Base-by-base conservation (phyloP, 1,284 basidiomycete species). In the Ganoderma sinense region DNA sequence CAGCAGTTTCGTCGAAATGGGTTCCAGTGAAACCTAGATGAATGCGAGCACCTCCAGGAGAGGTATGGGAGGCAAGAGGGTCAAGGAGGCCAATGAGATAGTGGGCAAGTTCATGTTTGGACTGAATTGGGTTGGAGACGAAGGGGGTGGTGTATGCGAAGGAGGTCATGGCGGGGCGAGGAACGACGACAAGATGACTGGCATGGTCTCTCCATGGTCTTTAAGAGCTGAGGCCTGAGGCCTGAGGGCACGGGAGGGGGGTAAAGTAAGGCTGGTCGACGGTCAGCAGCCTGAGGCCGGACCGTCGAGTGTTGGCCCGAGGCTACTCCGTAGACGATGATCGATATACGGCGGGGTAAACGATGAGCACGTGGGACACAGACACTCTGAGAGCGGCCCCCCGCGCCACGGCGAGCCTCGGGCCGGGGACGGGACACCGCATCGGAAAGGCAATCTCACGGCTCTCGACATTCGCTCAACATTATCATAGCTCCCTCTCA, bases 1-100 rank as follows among this genome's bases (percentile, higher is more conserved):
- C 92, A 20, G 93, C 92, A 11, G 84, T 81, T 66, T 92, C 88
- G 77, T 94, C 93, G 77, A 89, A 94, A 78, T 94, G 93, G 0
- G 92, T 93, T 2, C 88, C 92, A 0, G 92, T 93, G 77, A 89
- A 84, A 2, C 91, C 91, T 6, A 94, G 83, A 68, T 91, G 89
- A 71, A 94, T 86, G 51, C 90, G 85, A 7, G 92, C 89, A 11
- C 92, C 91, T 61, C 91, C 91, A 0, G 90, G 88, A 13, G 92
- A 94, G 0, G 92, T 94, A 75, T 93, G 90, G 0, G 85, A 75
- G 0, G 84, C 89, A 31, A 94, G 85, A 0, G 92, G 89, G 76
- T 93, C 88, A 43, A 94, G 88, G 11, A 94, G 80, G 43, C 81
- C 86, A 53, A 82, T 82, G 39, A 91, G 84, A 72, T 89, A 93